phyloP scores from a whole-genome alignment of 352 stramenopile species.

The Phytophthora ohioensis region DNA sequence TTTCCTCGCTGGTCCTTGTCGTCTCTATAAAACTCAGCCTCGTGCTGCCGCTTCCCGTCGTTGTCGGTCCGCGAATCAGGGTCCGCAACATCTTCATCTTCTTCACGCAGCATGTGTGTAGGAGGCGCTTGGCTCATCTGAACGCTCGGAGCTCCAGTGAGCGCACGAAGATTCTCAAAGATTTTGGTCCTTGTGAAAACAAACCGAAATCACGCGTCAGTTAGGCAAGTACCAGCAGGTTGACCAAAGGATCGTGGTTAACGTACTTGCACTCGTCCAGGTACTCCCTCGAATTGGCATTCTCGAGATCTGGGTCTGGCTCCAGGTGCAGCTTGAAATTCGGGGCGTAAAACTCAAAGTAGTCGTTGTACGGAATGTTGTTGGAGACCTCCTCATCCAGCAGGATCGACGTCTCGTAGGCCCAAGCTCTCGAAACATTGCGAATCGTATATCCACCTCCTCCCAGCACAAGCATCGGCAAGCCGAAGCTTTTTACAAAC shows the following conservation, averaged over 20 bases:
- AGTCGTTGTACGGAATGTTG: slow-evolving; percentile 88
- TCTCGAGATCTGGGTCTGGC: slow-evolving; percentile 78
- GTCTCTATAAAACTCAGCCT: slow-evolving; percentile 86
- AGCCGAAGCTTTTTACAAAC: slow-evolving; percentile 89
- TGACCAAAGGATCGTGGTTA: neutral
- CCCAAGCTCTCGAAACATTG: slow-evolving; percentile 95
- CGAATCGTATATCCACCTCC: slow-evolving; percentile 89
- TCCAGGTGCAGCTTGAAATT: slow-evolving; percentile 90
- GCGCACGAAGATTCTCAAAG: slow-evolving; percentile 81
- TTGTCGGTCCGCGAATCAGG: slow-evolving; percentile 76
- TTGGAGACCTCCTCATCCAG: slow-evolving; percentile 84
- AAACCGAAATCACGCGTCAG: neutral
- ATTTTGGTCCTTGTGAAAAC: slow-evolving; percentile 71
- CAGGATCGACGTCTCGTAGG: slow-evolving; percentile 97
- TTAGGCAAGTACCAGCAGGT: neutral
- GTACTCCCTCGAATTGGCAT: slow-evolving; percentile 87
- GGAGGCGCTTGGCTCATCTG: slow-evolving; percentile 84
- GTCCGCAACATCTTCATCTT: slow-evolving; percentile 81
- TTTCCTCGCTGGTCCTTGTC: slow-evolving; percentile 83
- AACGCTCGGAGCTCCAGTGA: slow-evolving; percentile 82
- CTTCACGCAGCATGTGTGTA: slow-evolving; percentile 76
- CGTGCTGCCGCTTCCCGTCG: slow-evolving; percentile 75
- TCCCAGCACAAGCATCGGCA: slow-evolving; percentile 86
- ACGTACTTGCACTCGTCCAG: slow-evolving; percentile 88
- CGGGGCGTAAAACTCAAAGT: slow-evolving; percentile 88